These are phyloP conservation scores for Brassica napus DNA, from an alignment of 345 rosid genomes.

Conservation along the genomic window DNA sequence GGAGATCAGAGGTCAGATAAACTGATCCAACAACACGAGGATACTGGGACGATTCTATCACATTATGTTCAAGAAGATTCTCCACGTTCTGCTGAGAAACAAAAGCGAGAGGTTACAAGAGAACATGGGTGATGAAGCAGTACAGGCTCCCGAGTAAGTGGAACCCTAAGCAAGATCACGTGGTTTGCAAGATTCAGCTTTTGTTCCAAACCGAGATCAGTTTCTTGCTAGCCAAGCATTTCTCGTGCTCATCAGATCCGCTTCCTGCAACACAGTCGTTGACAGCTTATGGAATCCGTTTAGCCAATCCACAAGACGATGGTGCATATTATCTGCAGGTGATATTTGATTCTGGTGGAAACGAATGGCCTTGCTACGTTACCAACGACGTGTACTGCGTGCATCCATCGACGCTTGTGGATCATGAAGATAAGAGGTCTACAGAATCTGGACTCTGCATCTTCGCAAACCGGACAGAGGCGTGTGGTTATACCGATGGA, in stretches of 20 bases:
- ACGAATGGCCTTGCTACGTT: background rate
- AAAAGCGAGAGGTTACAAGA: background rate
- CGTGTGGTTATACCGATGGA: background rate
- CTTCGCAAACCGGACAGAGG: background rate
- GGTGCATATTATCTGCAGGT: background rate
- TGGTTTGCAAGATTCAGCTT: slow-evolving; percentile 21
- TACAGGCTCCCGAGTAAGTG: background rate
- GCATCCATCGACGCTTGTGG: background rate
- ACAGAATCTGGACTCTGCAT: background rate
- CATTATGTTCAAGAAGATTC: slow-evolving; percentile 29
- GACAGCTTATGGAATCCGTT: background rate
- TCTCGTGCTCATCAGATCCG: background rate
- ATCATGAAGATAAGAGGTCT: background rate
- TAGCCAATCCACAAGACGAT: background rate
- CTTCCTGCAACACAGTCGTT: background rate
- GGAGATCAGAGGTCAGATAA: slow-evolving; percentile 15
- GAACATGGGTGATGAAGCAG: slow-evolving; percentile 25
- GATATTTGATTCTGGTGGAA: background rate
- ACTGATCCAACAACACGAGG: background rate
- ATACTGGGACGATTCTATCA: background rate
- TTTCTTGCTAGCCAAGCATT: slow-evolving; percentile 25
- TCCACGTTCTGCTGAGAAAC: slow-evolving; percentile 2
- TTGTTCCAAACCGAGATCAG: background rate
- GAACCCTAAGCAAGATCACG: slow-evolving; percentile 3
- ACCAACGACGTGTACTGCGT: background rate